A percentile compares a stretch with the other conserved stretches of the same genome.
These are phyloP conservation scores for Blumeriella jaapii DNA, from an alignment of 2,329 filamentous ascomycete species.

Conservation along the genomic window DNA sequence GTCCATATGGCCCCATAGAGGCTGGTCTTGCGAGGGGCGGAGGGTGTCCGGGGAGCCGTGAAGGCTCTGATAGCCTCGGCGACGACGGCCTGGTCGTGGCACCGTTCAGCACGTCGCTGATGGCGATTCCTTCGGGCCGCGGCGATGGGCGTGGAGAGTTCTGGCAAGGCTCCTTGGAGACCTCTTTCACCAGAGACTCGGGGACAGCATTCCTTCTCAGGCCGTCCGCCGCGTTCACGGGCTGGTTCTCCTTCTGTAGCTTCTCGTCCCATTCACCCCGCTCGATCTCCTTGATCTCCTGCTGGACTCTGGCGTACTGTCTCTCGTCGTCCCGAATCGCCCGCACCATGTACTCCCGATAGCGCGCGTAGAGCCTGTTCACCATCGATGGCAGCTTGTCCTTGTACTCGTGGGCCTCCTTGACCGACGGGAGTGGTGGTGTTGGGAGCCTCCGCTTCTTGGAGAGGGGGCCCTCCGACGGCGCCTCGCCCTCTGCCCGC, in stretches of 20 bases:
- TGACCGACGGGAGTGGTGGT: slow-evolving; percentile 50
- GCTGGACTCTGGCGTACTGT: slow-evolving; percentile 48
- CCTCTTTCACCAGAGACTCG: slow-evolving; percentile 8
- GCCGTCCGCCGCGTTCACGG: slow-evolving; percentile 7
- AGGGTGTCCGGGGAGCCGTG: slow-evolving; percentile 7
- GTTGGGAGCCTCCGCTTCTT: slow-evolving; percentile 66
- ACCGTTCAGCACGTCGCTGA: slow-evolving; percentile 21
- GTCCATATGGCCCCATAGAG: slow-evolving; percentile 18
- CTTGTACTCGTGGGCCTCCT: slow-evolving; percentile 52
- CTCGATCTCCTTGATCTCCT: slow-evolving; percentile 59
- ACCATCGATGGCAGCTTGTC: slow-evolving; percentile 61
- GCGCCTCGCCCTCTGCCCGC: slow-evolving; percentile 35
- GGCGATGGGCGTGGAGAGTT: slow-evolving; percentile 13
- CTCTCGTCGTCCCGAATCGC: slow-evolving; percentile 67
- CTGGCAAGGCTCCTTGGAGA: slow-evolving; percentile 5
- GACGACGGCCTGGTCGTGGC: slow-evolving; percentile 12
- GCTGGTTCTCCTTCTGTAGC: slow-evolving; percentile 20
- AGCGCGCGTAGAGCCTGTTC: slow-evolving; percentile 62
- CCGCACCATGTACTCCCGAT: slow-evolving; percentile 56
- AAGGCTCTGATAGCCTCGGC: slow-evolving; percentile 9
- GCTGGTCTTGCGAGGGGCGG: slow-evolving; percentile 12
- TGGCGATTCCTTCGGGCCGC: slow-evolving; percentile 14
- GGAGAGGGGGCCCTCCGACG: slow-evolving; percentile 33
- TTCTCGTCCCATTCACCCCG: slow-evolving; percentile 41
- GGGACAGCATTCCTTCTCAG: slow-evolving; percentile 14